Evolutionary conservation across 2,329 filamentous ascomycete genomes (phyloP).

Genomic region (Trichoderma simmonsii): DNA sequence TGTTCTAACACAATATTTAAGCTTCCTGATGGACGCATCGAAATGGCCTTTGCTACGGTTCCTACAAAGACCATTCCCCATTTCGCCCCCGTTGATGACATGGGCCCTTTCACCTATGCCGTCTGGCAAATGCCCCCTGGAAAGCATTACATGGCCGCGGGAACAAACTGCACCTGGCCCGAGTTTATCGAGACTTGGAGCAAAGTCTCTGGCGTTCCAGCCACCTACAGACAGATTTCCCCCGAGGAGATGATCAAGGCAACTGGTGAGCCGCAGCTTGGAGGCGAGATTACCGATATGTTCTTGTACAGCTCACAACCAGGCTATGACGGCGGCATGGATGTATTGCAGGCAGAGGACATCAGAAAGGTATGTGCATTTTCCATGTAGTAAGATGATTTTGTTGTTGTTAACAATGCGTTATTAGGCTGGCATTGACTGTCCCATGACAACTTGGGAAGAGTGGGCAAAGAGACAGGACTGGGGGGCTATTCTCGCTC

Average conservation of each 20-base stretch:
- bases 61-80: conserved; percentile 42
- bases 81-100: conserved; percentile 45
- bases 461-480: conserved; percentile 37
- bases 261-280: conserved; percentile 39
- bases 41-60: conserved; percentile 46
- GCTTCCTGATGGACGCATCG: conserved; percentile 40
- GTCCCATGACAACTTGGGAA: conserved; percentile 40
- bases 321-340: conserved; percentile 48
- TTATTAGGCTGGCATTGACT: conserved; percentile 42
- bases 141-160: conserved; percentile 47
- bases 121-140: conserved; percentile 49
- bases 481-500: conserved; percentile 28
- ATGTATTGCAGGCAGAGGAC: conserved; percentile 42
- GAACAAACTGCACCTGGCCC: conserved; percentile 44
- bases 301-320: conserved; percentile 46
- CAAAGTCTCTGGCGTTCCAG: conserved; percentile 32
- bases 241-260: conserved; percentile 40
- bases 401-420: background rate
- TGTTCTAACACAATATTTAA: conserved; percentile 20
- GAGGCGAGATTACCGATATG: conserved; percentile 46
- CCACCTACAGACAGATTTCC: conserved; percentile 39
- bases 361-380: conserved; percentile 38
- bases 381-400: background rate
- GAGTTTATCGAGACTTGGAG: conserved; percentile 46
- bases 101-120: conserved; percentile 47